These are phyloP conservation scores for Pyropia yezoensis DNA, from an alignment of 23 red algal genomes.

Conservation along the genomic window DNA sequence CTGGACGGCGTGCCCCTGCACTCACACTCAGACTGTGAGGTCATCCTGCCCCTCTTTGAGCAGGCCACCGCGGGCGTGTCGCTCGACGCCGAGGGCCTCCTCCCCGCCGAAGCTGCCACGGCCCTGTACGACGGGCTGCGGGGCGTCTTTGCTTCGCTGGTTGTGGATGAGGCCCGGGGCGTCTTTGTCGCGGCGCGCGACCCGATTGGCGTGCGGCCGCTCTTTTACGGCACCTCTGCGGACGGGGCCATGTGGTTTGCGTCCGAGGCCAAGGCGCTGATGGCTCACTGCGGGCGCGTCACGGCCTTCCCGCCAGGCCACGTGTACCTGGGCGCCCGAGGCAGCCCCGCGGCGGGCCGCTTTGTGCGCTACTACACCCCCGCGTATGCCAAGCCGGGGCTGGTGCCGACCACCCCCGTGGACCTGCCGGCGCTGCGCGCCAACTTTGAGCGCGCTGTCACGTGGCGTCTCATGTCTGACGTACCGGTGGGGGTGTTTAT, in stretches of 20 bases:
- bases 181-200: slow-evolving; percentile 85
- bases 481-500: slow-evolving; percentile 70
- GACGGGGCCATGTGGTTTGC: slow-evolving; percentile 80
- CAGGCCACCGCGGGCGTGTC: slow-evolving; percentile 14
- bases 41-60: slow-evolving; percentile 79
- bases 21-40: slow-evolving; percentile 77
- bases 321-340: slow-evolving; percentile 28
- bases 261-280: slow-evolving; percentile 73
- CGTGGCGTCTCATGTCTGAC: slow-evolving; percentile 65
- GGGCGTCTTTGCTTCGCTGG: slow-evolving; percentile 80
- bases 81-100: slow-evolving; percentile 17
- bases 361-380: slow-evolving; percentile 62
- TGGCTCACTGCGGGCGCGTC: slow-evolving; percentile 28
- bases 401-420: slow-evolving; percentile 62
- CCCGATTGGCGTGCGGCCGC: slow-evolving; percentile 74
- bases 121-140: slow-evolving; percentile 41
- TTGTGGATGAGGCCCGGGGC: slow-evolving; percentile 59
- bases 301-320: slow-evolving; percentile 36
- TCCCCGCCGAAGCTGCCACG: slow-evolving; percentile 6
- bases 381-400: slow-evolving; percentile 46
- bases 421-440: slow-evolving; percentile 71
- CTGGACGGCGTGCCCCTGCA: slow-evolving; percentile 7
- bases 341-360: slow-evolving; percentile 8
- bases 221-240: slow-evolving; percentile 58
- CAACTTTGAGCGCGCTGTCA: slow-evolving; percentile 33